Percentiles rank a stretch among this genome's conserved stretches.
Conservation (phyloP, 108 stramenopile genomes). For the Cyclotella baltica region DNA sequence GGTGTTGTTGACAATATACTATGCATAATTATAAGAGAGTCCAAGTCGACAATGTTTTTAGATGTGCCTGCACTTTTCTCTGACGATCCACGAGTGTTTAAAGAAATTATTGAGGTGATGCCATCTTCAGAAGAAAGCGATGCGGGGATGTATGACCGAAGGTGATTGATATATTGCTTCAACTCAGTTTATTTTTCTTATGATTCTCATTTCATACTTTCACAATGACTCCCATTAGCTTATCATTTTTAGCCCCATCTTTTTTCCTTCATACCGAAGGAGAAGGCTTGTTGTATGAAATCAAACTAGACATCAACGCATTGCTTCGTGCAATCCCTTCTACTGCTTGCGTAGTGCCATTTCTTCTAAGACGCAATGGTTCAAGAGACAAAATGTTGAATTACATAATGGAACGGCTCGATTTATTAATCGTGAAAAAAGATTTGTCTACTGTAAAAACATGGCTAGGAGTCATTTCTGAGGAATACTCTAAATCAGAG, state of each 20-base stretch:
- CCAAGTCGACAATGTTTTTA: slow-evolving; percentile 28
- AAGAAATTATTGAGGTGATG: slow-evolving; percentile 15
- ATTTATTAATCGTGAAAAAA: slow-evolving; percentile 16
- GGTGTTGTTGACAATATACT: slow-evolving; percentile 48
- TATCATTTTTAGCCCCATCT: slow-evolving; percentile 42
- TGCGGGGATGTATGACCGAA: slow-evolving; percentile 21
- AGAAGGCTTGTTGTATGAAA: slow-evolving; percentile 36
- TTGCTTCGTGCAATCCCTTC: slow-evolving; percentile 21
- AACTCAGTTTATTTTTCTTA: background rate
- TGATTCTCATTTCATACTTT: background rate
- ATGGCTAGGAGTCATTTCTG: slow-evolving; percentile 37
- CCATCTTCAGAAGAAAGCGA: background rate
- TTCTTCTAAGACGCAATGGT: slow-evolving; percentile 29
- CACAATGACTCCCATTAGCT: background rate
- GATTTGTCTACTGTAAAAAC: slow-evolving; percentile 10
- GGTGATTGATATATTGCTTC: background rate
- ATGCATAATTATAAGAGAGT: slow-evolving; percentile 23
- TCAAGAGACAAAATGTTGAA: slow-evolving; percentile 16
- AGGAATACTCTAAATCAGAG: slow-evolving; percentile 33
- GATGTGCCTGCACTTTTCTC: slow-evolving; percentile 43
- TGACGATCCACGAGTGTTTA: slow-evolving; percentile 34
- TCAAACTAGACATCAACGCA: slow-evolving; percentile 20
- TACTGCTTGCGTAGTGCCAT: slow-evolving; percentile 34
- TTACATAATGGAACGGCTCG: slow-evolving; percentile 30
- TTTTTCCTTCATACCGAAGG: slow-evolving; percentile 40